phyloP scores from a whole-genome alignment of 257 asterid species.

The Nicotiana knightiana region DNA sequence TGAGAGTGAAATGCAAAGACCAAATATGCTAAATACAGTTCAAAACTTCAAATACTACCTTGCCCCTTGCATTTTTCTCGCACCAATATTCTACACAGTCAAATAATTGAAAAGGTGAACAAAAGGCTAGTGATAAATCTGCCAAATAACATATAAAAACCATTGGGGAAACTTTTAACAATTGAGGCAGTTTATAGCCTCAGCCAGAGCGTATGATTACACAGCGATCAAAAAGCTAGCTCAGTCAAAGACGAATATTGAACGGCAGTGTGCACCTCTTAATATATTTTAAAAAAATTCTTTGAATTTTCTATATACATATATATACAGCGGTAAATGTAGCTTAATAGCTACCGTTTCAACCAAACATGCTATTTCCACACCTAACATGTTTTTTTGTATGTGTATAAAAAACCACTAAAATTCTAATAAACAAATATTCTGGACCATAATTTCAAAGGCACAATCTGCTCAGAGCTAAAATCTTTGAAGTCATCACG shows the following conservation, averaged over 20 bases:
- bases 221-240: not conserved
- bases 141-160: not conserved
- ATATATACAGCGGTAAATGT: not conserved
- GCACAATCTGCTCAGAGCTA: not conserved
- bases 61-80: not conserved
- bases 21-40: not conserved
- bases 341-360: not conserved
- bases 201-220: not conserved
- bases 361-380: not conserved
- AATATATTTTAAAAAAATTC: not conserved
- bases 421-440: not conserved
- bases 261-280: not conserved
- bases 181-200: not conserved
- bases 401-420: not conserved
- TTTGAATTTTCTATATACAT: not conserved
- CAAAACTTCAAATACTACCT: not conserved
- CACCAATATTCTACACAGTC: not conserved
- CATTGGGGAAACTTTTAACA: not conserved
- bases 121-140: not conserved
- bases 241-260: not conserved
- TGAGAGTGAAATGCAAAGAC: not conserved
- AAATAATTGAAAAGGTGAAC: not conserved
- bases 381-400: not conserved
- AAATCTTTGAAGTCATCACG: not conserved
- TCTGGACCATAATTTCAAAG: not conserved